These are phyloP conservation scores for Chalaropsis ovoidea DNA, from an alignment of 2,329 filamentous ascomycete species.

Conservation along the genomic window DNA sequence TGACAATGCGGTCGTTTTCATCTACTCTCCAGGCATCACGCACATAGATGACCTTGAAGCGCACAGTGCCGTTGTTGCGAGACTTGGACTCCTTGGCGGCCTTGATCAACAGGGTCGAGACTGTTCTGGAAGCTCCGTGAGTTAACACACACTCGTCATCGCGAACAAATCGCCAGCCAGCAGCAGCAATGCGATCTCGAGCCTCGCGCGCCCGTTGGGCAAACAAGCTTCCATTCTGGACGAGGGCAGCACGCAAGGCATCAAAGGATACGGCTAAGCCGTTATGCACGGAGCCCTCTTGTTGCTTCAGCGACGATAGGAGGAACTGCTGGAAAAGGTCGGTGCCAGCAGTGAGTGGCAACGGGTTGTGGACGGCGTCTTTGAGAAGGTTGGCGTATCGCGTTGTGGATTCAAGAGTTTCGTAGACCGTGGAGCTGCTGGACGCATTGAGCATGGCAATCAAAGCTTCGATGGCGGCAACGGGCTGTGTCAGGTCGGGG, in stretches of 20 bases:
- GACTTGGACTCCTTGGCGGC: constrained; percentile 43
- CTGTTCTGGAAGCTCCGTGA: constrained; percentile 77
- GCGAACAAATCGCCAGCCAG: constrained; percentile 66
- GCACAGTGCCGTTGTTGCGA: constrained; percentile 44
- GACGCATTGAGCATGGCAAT: constrained; percentile 75
- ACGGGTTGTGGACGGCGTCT: constrained; percentile 69
- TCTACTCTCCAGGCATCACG: constrained; percentile 44
- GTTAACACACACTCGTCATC: constrained; percentile 79
- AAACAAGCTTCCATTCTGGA: constrained; percentile 79
- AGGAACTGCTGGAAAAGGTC: constrained; percentile 94
- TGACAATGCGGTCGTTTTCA: constrained; percentile 63
- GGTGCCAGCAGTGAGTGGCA: constrained; percentile 85
- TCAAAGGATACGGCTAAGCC: constrained; percentile 50
- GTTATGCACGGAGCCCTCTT: constrained; percentile 30
- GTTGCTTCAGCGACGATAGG: constrained; percentile 57
- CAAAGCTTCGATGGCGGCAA: constrained; percentile 85
- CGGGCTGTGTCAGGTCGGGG: constrained; percentile 83
- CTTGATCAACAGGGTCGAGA: constrained; percentile 62
- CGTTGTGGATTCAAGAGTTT: constrained; percentile 79
- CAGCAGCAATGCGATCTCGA: constrained; percentile 68
- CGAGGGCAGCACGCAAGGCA: constrained; percentile 67
- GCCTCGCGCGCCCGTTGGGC: constrained; percentile 77
- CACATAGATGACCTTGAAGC: constrained; percentile 79
- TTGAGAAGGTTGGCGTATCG: constrained; percentile 69
- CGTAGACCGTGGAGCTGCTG: constrained; percentile 76